Conservation (phyloP, 2,329 filamentous ascomycete species). For the Xylaria sp. region DNA sequence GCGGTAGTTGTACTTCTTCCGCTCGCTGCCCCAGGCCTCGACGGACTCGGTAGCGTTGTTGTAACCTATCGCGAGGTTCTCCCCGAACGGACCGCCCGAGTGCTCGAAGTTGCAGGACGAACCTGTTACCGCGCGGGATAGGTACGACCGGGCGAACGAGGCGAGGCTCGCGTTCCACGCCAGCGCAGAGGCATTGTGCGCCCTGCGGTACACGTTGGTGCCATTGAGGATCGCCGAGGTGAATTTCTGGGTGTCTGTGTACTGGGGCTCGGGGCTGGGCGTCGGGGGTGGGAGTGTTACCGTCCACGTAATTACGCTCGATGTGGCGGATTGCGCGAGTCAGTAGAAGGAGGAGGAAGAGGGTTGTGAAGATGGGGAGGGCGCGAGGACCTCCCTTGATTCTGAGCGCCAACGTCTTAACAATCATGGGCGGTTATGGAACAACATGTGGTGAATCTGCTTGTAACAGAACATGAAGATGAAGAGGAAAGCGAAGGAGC, state of each 20-base stretch:
- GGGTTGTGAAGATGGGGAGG: neutral
- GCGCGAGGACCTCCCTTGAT: neutral
- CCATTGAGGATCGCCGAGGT: constrained; percentile 64
- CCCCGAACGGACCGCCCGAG: constrained; percentile 69
- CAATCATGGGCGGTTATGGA: too few species aligned
- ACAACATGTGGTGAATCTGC: too few species aligned
- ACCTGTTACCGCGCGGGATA: constrained; percentile 43
- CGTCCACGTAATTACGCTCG: constrained; percentile 33
- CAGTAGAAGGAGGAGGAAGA: constrained; percentile 16
- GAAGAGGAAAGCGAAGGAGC: too few species aligned
- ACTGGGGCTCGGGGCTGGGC: constrained; percentile 35
- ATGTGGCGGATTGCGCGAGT: constrained; percentile 9
- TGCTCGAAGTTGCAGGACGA: constrained; percentile 45
- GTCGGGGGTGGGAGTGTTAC: constrained; percentile 34
- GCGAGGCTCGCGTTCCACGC: constrained; percentile 69
- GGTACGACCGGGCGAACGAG: constrained; percentile 58
- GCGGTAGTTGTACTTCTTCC: constrained; percentile 62
- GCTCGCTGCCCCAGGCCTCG: constrained; percentile 70
- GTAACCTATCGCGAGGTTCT: constrained; percentile 76
- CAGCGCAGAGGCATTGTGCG: constrained; percentile 65
- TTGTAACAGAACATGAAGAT: too few species aligned
- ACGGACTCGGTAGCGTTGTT: constrained; percentile 62
- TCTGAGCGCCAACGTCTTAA: too few species aligned
- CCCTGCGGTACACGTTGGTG: constrained; percentile 68
- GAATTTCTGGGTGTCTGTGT: constrained; percentile 47